Conservation (phyloP, 2,329 filamentous ascomycete species). For the Alternaria arbusti region DNA sequence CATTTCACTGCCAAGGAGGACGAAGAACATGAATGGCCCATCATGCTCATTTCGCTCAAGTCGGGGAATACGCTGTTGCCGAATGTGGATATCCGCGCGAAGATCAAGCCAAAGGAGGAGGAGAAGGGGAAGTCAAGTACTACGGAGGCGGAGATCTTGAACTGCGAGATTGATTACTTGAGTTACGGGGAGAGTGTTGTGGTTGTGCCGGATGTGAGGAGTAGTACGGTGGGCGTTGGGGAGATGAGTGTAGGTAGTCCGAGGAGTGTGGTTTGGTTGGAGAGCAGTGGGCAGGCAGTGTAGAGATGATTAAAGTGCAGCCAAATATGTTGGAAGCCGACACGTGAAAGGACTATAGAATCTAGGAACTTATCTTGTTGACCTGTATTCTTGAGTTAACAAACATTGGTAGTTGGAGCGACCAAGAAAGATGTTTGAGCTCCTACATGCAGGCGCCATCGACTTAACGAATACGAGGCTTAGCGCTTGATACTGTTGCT, state of each 20-base stretch:
- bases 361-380: no score
- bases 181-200: slow-evolving; percentile 79
- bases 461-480: no score
- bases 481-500: no score
- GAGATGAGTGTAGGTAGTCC: slow-evolving; percentile 31
- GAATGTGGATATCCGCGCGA: slow-evolving; percentile 74
- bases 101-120: slow-evolving; percentile 51
- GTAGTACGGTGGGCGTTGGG: slow-evolving; percentile 61
- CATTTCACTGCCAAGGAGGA: slow-evolving; percentile 69
- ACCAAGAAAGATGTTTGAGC: no score
- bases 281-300: slow-evolving; percentile 18
- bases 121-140: slow-evolving; percentile 21
- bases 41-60: slow-evolving; percentile 81
- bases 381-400: no score
- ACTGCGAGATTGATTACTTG: slow-evolving; percentile 79
- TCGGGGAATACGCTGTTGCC: slow-evolving; percentile 81
- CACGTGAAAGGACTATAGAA: no score
- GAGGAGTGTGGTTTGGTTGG: slow-evolving; percentile 39
- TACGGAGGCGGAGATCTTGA: slow-evolving; percentile 44
- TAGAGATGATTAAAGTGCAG: no score
- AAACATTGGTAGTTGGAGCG: no score
- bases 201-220: slow-evolving; percentile 73
- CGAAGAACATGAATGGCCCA: slow-evolving; percentile 61
- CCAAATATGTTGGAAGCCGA: no score
- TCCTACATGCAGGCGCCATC: no score